Conservation (phyloP, 768 basidiomycete species). For the Tubosaeta sp. region DNA sequence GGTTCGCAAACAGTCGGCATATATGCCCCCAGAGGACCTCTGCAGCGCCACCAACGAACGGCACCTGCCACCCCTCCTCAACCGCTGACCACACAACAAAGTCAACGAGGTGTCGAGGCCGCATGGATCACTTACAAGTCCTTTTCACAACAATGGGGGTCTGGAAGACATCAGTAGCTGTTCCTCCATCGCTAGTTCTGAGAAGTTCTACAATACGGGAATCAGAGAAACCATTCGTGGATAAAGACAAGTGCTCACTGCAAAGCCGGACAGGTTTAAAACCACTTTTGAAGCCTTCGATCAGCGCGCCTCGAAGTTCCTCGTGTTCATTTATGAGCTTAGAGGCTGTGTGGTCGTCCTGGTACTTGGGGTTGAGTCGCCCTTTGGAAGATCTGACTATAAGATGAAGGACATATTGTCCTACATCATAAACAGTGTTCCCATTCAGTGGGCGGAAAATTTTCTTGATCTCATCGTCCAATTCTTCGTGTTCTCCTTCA, state of each 20-base stretch:
- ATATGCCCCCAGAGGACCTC: no score
- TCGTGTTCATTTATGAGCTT: background rate
- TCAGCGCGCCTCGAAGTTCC: background rate
- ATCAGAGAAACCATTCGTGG: background rate
- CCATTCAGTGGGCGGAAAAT: background rate
- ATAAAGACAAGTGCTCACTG: background rate
- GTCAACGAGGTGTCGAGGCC: background rate
- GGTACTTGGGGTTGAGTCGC: background rate
- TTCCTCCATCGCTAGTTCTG: no score
- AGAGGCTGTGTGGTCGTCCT: background rate
- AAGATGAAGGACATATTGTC: background rate
- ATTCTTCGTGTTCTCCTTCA: background rate
- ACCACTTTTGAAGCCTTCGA: background rate
- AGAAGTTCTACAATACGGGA: background rate
- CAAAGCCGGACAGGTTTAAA: background rate
- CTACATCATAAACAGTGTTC: background rate
- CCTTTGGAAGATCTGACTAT: background rate
- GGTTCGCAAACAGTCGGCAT: no score
- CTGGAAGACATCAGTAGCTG: background rate
- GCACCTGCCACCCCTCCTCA: no score
- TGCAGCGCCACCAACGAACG: no score
- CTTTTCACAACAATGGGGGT: background rate
- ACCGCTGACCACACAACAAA: no score
- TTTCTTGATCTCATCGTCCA: background rate
- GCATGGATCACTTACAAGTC: background rate